Conservation (phyloP, 2,329 filamentous ascomycete genomes). For the Colletotrichum orbiculare region DNA sequence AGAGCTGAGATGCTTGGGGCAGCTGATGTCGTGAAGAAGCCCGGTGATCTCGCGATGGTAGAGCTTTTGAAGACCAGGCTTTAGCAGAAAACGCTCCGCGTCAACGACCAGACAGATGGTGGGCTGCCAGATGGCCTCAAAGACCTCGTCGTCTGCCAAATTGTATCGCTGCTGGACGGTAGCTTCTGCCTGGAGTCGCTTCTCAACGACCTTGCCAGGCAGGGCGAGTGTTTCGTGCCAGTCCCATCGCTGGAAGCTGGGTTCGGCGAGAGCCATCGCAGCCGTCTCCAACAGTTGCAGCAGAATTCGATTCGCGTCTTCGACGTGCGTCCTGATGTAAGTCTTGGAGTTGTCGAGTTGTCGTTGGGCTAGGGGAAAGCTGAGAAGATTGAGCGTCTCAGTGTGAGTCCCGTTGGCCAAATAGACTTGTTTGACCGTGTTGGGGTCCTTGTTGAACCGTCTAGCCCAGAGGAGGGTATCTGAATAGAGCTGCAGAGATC, state of each 20-base stretch:
- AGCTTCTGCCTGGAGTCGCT: not conserved
- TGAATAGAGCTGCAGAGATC: too few relatives aligned
- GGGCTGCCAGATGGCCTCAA: slow-evolving; percentile 6
- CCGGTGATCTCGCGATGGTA: not conserved
- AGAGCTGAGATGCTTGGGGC: not conserved
- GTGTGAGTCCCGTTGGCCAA: too few relatives aligned
- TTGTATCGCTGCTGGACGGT: slow-evolving; percentile 2
- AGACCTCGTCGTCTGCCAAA: slow-evolving; percentile 4
- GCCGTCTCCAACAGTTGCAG: too few relatives aligned
- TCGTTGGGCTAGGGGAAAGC: too few relatives aligned
- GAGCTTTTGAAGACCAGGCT: not conserved
- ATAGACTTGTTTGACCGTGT: too few relatives aligned
- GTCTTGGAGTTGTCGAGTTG: too few relatives aligned
- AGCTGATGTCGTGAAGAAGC: not conserved
- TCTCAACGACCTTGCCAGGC: slow-evolving; percentile 2
- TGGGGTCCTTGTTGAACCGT: too few relatives aligned
- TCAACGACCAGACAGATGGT: not conserved
- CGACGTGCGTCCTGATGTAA: too few relatives aligned
- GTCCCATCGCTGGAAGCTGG: slow-evolving; percentile 9
- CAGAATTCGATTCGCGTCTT: too few relatives aligned
- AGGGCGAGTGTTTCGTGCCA: slow-evolving; percentile 2
- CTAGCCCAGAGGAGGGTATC: too few relatives aligned
- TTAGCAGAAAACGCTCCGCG: not conserved
- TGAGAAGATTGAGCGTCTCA: too few relatives aligned
- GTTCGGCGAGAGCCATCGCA: too few relatives aligned